These are phyloP conservation scores for Penicillium thymicola DNA, from an alignment of 2,329 filamentous ascomycete genomes.

Conservation along the genomic window DNA sequence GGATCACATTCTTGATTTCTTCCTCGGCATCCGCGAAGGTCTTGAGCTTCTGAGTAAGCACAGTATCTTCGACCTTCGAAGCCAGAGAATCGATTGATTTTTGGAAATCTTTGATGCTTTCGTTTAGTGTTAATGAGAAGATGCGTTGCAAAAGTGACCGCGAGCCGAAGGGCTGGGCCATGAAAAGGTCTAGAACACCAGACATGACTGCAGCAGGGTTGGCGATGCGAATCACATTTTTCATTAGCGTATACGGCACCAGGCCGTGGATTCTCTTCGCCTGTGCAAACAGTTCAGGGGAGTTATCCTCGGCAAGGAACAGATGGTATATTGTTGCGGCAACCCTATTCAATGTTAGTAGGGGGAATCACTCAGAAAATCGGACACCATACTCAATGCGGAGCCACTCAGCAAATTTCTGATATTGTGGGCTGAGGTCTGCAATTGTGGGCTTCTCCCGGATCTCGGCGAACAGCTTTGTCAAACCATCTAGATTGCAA, in stretches of 20 bases:
- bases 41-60: conserved; percentile 77
- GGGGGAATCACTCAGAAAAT: not conserved
- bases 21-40: conserved; percentile 74
- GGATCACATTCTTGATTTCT: conserved; percentile 68
- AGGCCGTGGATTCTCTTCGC: conserved; percentile 91
- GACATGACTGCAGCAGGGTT: conserved; percentile 97
- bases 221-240: conserved; percentile 94
- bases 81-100: conserved; percentile 77
- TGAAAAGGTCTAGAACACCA: conserved; percentile 88
- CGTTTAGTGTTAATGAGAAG: conserved; percentile 84
- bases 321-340: conserved; percentile 95
- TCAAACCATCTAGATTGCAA: conserved; percentile 66
- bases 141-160: conserved; percentile 90
- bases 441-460: conserved; percentile 81
- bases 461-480: conserved; percentile 89
- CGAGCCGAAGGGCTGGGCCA: conserved; percentile 89
- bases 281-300: conserved; percentile 91
- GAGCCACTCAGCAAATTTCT: conserved; percentile 97
- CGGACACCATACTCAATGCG: conserved; percentile 68
- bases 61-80: conserved; percentile 73
- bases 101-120: conserved; percentile 84
- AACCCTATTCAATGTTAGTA: conserved; percentile 49
- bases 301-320: conserved; percentile 97
- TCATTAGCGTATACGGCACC: conserved; percentile 87
- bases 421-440: conserved; percentile 89